These are phyloP conservation scores for Irpex lacteus DNA, from an alignment of 1,284 basidiomycete genomes.

Conservation along the genomic window DNA sequence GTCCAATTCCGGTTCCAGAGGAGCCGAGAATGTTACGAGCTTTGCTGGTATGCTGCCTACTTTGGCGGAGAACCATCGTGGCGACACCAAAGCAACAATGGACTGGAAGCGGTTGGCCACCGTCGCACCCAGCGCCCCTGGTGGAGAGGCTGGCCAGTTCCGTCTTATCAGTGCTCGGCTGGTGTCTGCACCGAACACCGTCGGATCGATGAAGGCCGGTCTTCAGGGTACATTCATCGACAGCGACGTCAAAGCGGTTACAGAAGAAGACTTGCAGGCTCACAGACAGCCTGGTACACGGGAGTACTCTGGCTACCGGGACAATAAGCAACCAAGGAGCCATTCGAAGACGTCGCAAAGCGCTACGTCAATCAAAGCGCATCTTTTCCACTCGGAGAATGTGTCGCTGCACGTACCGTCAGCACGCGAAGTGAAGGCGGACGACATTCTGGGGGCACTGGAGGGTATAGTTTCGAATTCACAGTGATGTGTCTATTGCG, in stretches of 20 bases:
- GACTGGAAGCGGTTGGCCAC: slow-evolving; percentile 15
- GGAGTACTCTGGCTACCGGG: slow-evolving; percentile 30
- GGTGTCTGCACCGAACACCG: slow-evolving; percentile 27
- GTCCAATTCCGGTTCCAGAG: neutral
- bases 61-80: slow-evolving; percentile 12
- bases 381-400: no score
- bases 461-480: neutral
- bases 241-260: slow-evolving; percentile 15
- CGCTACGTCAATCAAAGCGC: neutral
- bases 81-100: slow-evolving; percentile 4
- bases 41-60: slow-evolving; percentile 29
- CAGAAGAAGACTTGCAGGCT: slow-evolving; percentile 10
- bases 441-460: neutral
- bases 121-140: slow-evolving; percentile 4
- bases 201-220: slow-evolving; percentile 23
- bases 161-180: slow-evolving; percentile 27
- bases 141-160: slow-evolving; percentile 20
- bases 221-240: slow-evolving; percentile 17
- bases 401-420: neutral
- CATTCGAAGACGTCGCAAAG: neutral
- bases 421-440: neutral
- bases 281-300: slow-evolving; percentile 31
- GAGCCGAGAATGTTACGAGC: slow-evolving; percentile 17
- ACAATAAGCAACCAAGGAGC: neutral
- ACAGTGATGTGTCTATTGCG: neutral